Evolutionary conservation across 2,329 filamentous ascomycete species (phyloP).

Genomic region (Monosporascus ibericus): DNA sequence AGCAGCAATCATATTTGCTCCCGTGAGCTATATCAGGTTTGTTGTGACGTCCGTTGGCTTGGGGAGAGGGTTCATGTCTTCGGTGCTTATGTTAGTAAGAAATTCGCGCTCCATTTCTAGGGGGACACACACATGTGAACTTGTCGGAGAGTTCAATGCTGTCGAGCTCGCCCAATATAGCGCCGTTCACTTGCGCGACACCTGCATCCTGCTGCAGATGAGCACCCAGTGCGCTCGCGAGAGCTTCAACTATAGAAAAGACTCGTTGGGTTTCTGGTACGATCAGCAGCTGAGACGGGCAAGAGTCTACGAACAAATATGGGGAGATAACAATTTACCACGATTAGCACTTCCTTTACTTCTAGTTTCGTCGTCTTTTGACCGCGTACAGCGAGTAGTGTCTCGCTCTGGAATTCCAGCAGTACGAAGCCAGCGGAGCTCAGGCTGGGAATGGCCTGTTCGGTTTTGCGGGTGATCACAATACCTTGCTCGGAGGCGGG

Average conservation of each 20-base stretch:
- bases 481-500: not conserved
- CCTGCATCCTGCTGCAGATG: no score
- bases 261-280: no score
- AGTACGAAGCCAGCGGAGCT: not conserved
- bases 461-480: constrained; percentile 1
- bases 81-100: constrained; percentile 4
- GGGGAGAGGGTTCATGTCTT: constrained; percentile 7
- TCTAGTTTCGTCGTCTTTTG: no score
- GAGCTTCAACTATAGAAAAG: no score
- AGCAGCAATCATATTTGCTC: constrained; percentile 1
- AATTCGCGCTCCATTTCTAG: constrained; percentile 10
- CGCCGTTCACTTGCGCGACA: no score
- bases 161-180: no score
- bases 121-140: constrained; percentile 3
- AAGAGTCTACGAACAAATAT: no score
- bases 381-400: not conserved
- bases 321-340: no score
- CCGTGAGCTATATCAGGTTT: constrained; percentile 7
- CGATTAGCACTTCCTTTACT: no score
- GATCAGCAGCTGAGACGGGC: no score
- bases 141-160: not conserved
- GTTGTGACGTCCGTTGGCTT: no score
- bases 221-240: no score
- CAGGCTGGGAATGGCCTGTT: not conserved
- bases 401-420: not conserved